Evolutionary conservation across 768 basidiomycete genomes (phyloP).

Genomic region (Lactarius hengduanensis): DNA sequence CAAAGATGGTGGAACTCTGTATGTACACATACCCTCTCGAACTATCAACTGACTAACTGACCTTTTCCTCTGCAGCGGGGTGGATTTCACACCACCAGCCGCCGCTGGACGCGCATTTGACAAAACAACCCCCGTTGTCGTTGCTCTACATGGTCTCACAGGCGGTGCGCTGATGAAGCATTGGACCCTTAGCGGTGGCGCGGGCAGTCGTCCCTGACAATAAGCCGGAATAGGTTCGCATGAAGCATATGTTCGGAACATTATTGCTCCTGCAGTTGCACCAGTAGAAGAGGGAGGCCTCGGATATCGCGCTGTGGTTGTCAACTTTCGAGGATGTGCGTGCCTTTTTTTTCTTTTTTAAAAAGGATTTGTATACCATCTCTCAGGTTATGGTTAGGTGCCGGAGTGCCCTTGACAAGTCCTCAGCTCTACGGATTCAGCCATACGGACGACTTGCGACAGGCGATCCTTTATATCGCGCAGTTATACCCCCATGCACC

Average conservation of each 20-base stretch:
- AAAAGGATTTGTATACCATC: not conserved
- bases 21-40: conserved; percentile 30
- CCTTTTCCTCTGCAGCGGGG: conserved; percentile 42
- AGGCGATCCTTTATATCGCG: conserved; percentile 73
- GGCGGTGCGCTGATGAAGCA: conserved; percentile 38
- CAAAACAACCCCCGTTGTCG: conserved; percentile 49
- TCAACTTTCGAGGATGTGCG: conserved; percentile 92
- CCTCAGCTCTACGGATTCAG: conserved; percentile 80
- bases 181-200: not conserved
- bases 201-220: conserved; percentile 7
- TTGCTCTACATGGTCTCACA: conserved; percentile 52
- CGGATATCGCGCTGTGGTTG: conserved; percentile 85
- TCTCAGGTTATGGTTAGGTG: not conserved
- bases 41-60: not conserved
- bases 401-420: conserved; percentile 10
- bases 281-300: conserved; percentile 76
- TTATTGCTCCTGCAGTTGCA: conserved; percentile 71
- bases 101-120: conserved; percentile 30
- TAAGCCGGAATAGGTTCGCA: conserved; percentile 59
- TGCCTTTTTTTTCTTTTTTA: not conserved
- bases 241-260: conserved; percentile 84
- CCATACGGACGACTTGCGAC: conserved; percentile 85
- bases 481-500: conserved; percentile 74
- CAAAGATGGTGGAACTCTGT: conserved; percentile 66
- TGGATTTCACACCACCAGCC: conserved; percentile 56